phyloP scores from a whole-genome alignment of 2,329 filamentous ascomycete genomes.

The Hansfordia pulvinata region DNA sequence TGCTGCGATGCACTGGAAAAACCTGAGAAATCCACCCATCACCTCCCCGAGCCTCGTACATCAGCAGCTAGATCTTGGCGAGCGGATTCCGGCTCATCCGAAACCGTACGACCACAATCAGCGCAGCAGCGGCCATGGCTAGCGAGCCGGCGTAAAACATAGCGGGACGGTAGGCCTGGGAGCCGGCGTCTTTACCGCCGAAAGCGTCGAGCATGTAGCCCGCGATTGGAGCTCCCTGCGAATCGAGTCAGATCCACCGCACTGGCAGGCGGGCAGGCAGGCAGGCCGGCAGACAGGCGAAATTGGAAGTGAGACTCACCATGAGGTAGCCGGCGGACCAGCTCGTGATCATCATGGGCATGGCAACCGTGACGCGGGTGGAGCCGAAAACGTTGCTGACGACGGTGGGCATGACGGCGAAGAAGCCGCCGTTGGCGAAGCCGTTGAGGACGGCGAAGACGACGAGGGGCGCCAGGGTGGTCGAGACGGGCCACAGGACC shows the following conservation, averaged over 20 bases:
- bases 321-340: slow-evolving; percentile 50
- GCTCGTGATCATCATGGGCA: slow-evolving; percentile 48
- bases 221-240: slow-evolving; percentile 41
- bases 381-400: slow-evolving; percentile 46
- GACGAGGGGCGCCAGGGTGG: slow-evolving; percentile 35
- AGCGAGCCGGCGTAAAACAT: not conserved
- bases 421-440: slow-evolving; percentile 47
- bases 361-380: slow-evolving; percentile 38
- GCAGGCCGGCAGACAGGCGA: not conserved
- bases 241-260: no score
- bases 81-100: not conserved
- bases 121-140: not conserved
- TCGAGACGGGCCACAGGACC: slow-evolving; percentile 45
- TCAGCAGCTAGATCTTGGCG: not conserved
- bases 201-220: slow-evolving; percentile 40
- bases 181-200: slow-evolving; percentile 17
- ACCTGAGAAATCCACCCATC: no score
- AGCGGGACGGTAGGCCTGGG: not conserved
- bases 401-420: slow-evolving; percentile 49
- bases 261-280: no score
- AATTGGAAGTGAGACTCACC: slow-evolving; percentile 19
- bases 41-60: no score
- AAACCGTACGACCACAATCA: not conserved
- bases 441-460: slow-evolving; percentile 48
- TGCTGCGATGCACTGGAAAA: no score